Conservation (phyloP, 177 flowering plant species). For the Vitis hybrid region DNA sequence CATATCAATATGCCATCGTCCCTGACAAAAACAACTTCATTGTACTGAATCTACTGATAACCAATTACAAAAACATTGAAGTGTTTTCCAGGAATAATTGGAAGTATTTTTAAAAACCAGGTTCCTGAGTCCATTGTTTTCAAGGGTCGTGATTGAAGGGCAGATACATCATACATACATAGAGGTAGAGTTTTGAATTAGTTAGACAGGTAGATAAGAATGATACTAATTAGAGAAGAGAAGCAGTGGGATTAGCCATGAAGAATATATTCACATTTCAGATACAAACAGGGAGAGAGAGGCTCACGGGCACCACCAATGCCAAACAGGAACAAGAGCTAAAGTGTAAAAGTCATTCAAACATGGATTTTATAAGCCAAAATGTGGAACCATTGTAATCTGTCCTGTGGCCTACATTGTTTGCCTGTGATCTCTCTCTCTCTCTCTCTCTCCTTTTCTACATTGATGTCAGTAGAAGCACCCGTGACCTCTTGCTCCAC, state of each 20-base stretch:
- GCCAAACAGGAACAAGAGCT: conserved; percentile 17
- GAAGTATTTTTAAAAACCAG: too few relatives aligned
- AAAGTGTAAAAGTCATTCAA: background rate
- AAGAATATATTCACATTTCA: conserved; percentile 19
- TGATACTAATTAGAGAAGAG: too few relatives aligned
- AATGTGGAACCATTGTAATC: conserved; percentile 23
- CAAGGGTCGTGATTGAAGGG: too few relatives aligned
- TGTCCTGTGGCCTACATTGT: conserved; percentile 45
- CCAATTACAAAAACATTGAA: too few relatives aligned
- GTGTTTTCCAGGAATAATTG: background rate
- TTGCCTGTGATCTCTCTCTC: conserved; percentile 36
- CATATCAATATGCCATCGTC: too few relatives aligned
- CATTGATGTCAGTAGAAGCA: conserved; percentile 32
- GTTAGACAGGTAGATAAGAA: too few relatives aligned
- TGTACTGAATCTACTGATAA: too few relatives aligned
- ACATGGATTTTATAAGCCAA: conserved; percentile 10
- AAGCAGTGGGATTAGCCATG: background rate
- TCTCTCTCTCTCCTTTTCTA: conserved; percentile 14
- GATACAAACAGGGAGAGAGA: conserved; percentile 20
- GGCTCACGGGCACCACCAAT: conserved; percentile 37
- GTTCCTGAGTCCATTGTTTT: too few relatives aligned
- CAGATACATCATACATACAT: too few relatives aligned
- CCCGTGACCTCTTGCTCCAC: conserved; percentile 64
- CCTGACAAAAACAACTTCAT: too few relatives aligned
- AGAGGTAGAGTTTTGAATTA: too few relatives aligned